A percentile compares a stretch with the other conserved stretches of the same genome.
These are phyloP conservation scores for Marasmius tenuissimus DNA, from an alignment of 1,284 basidiomycete species.

Conservation along the genomic window DNA sequence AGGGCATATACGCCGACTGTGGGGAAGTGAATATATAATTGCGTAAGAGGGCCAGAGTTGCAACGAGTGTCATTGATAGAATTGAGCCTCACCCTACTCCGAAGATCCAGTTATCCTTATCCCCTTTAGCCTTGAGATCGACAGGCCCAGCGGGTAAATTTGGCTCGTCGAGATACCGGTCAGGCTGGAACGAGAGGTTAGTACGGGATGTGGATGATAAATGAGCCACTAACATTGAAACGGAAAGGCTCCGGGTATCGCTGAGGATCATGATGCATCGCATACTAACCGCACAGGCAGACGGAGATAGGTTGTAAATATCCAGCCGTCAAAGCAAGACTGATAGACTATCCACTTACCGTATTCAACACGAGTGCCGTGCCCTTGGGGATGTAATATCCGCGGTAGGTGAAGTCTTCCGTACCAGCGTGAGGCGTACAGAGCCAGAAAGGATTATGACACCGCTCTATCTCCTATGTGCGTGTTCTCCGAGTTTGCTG, in stretches of 20 bases:
- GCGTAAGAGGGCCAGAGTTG: neutral
- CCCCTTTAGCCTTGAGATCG: conserved; percentile 35
- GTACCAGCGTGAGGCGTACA: conserved; percentile 37
- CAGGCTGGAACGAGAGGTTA: conserved; percentile 17
- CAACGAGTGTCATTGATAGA: neutral
- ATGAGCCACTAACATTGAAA: conserved; percentile 1
- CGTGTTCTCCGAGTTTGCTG: neutral
- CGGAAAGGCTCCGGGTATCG: conserved; percentile 33
- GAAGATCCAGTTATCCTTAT: conserved; percentile 46
- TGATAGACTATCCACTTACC: neutral
- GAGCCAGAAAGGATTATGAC: conserved; percentile 40
- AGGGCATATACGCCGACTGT: conserved; percentile 27
- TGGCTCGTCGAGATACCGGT: conserved; percentile 30
- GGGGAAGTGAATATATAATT: conserved; percentile 12
- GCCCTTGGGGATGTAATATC: conserved; percentile 39
- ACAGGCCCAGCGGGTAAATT: conserved; percentile 29
- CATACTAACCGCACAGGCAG: conserved; percentile 18
- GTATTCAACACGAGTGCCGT: conserved; percentile 38
- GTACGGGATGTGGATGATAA: too few relatives aligned
- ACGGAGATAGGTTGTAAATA: neutral
- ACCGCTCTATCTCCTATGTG: conserved; percentile 22
- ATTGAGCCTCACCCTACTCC: conserved; percentile 29
- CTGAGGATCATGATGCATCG: conserved; percentile 37
- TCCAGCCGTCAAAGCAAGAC: neutral
- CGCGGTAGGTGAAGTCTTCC: conserved; percentile 39